Base-by-base conservation (phyloP, 2,329 filamentous ascomycete species). In the Stagonosporopsis cucurbitacearum region DNA sequence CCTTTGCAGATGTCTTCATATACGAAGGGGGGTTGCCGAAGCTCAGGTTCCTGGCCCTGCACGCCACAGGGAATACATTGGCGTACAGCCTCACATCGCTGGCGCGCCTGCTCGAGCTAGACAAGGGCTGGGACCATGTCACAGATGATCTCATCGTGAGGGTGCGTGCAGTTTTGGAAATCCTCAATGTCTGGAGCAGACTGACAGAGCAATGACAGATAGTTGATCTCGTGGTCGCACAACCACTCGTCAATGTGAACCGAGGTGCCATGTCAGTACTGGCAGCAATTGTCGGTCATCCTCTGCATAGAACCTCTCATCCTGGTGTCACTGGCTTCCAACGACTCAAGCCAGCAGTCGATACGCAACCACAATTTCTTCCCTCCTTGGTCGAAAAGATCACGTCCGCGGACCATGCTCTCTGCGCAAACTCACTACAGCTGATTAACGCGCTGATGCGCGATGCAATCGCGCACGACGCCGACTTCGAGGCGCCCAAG, bases 1-100 rank as follows among this genome's bases (percentile, higher is more conserved):
- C 92, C 46, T 98, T 98, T 75, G 95, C 95, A 69, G 95, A 98
- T 75, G 88, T 96, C 67, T 99, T 99, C 79, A 96, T 98, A 59
- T 87, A 89, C 47, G 90, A 92, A 45, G 92, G 92, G 54, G 95
- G 95, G 4, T 82, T 98, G 62, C 83, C 87, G 64, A 87, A 94
- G 64, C 80, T 99, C 68, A 87, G 92, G 49, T 87, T 90, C 53
- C 82, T 98, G 50, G 92, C 95, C 61, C 87, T 98, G 82, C 86
- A 86, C 63, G 88, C 93, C 26, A 90, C 86, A 54, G 95, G 95
- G 55, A 99, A 99, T 77, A 98, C 95, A 1, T 82, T 99, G 71
- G 95, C 95, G 58, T 99, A 99, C 78, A 91, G 93, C 59, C 82
- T 99, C 57, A 94, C 96, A 64, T 95, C 91, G 68, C 84, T 98